These are phyloP conservation scores for Sporothrix humicola DNA, from an alignment of 2,329 filamentous ascomycete genomes.

Conservation along the genomic window DNA sequence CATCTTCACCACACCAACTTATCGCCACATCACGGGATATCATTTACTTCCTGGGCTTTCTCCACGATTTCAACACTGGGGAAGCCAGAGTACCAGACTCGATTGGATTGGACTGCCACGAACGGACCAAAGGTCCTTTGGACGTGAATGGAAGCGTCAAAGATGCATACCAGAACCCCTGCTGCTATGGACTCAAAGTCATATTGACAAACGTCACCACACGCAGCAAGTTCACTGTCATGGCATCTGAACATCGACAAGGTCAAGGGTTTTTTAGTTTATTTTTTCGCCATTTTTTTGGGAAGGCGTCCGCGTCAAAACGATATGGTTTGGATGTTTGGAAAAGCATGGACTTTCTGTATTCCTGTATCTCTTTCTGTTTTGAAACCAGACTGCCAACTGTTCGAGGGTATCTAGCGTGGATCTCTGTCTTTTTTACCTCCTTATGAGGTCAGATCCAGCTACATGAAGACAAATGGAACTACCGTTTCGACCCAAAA, in stretches of 20 bases:
- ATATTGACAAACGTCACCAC: neutral
- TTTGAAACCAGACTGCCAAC: conserved; percentile 19
- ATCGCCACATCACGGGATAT: neutral
- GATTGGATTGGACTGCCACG: neutral
- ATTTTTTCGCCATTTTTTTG: conserved; percentile 20
- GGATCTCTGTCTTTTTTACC: neutral
- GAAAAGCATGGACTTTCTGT: neutral
- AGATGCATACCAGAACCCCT: neutral
- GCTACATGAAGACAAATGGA: conserved; percentile 21
- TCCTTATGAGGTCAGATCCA: neutral
- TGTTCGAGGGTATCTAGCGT: neutral
- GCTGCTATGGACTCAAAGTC: neutral
- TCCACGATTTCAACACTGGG: conserved; percentile 25
- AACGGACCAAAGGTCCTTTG: neutral
- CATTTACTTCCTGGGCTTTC: neutral
- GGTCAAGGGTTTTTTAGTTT: neutral
- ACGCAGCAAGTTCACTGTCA: neutral
- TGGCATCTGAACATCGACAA: neutral
- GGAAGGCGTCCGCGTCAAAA: neutral
- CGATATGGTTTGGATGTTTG: neutral
- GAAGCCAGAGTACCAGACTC: neutral
- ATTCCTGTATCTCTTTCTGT: neutral
- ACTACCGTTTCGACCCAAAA: conserved; percentile 29
- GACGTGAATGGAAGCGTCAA: neutral
- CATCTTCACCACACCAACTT: neutral